These are phyloP conservation scores for Colletotrichum caudatum DNA, from an alignment of 2,329 filamentous ascomycete species.

Conservation along the genomic window DNA sequence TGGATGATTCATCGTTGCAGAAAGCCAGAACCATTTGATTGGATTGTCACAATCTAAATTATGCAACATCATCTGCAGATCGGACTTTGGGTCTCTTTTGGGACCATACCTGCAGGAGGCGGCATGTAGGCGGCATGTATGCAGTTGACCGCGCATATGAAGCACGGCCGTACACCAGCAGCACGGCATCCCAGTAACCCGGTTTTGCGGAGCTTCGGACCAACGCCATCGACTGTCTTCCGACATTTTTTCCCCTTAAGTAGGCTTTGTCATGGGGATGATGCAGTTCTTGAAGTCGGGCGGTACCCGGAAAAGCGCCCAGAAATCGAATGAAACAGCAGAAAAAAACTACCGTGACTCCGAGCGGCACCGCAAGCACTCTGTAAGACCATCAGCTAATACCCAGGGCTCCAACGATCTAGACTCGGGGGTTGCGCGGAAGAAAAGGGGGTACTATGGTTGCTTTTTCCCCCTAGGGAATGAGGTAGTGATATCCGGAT, in stretches of 20 bases:
- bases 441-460: background rate
- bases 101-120: background rate
- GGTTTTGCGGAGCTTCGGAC: background rate
- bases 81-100: background rate
- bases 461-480: background rate
- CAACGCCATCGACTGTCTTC: background rate
- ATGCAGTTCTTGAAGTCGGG: background rate
- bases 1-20: no score
- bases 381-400: background rate
- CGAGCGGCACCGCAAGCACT: background rate
- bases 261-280: background rate
- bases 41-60: background rate
- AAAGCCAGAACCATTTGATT: background rate
- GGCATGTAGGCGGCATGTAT: background rate
- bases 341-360: background rate
- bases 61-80: background rate
- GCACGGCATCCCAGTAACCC: background rate
- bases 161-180: background rate
- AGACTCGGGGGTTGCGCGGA: background rate
- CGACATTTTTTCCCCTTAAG: accelerated
- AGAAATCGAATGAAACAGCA: background rate
- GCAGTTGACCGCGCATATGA: background rate
- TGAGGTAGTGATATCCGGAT: constrained; percentile 31
- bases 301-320: no score
- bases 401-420: no score